These are phyloP conservation scores for Sugiyamaella japonica DNA, from an alignment of 1,139 yeast genomes.

Conservation along the genomic window DNA sequence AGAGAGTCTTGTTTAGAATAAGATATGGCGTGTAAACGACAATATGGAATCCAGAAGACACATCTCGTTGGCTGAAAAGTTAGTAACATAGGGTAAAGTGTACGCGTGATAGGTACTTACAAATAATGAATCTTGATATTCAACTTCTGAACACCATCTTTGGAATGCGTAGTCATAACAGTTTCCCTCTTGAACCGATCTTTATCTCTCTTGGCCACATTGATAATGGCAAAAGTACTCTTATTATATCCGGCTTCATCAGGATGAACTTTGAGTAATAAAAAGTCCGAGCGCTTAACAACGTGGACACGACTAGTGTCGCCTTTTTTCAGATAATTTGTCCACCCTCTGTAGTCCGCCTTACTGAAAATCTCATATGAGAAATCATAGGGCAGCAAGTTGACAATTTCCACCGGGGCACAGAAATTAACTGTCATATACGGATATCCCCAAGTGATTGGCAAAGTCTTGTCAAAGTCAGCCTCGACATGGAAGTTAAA, in stretches of 20 bases:
- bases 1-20: slow-evolving; percentile 76
- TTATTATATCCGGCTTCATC: slow-evolving; percentile 60
- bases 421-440: slow-evolving; percentile 76
- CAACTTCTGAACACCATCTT: slow-evolving; percentile 64
- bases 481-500: slow-evolving; percentile 79
- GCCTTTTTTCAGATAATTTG: slow-evolving; percentile 62
- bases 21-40: slow-evolving; percentile 84
- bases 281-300: slow-evolving; percentile 67
- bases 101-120: slow-evolving; percentile 2
- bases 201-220: slow-evolving; percentile 47
- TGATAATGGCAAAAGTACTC: slow-evolving; percentile 76
- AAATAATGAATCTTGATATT: slow-evolving; percentile 67
- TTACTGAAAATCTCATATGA: slow-evolving; percentile 77
- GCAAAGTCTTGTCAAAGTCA: slow-evolving; percentile 59
- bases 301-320: slow-evolving; percentile 73
- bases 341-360: slow-evolving; percentile 69
- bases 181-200: slow-evolving; percentile 53
- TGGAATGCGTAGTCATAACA: slow-evolving; percentile 35
- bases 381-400: slow-evolving; percentile 80
- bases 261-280: slow-evolving; percentile 73
- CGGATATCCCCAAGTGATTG: slow-evolving; percentile 75
- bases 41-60: slow-evolving; percentile 41
- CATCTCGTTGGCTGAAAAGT: slow-evolving; percentile 19
- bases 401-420: slow-evolving; percentile 85
- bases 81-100: neutral